Evolutionary conservation across 1,284 basidiomycete genomes (phyloP), one percentile per base, ranked within the genome.

Genomic region (Anthracocystis walkeri): DNA sequence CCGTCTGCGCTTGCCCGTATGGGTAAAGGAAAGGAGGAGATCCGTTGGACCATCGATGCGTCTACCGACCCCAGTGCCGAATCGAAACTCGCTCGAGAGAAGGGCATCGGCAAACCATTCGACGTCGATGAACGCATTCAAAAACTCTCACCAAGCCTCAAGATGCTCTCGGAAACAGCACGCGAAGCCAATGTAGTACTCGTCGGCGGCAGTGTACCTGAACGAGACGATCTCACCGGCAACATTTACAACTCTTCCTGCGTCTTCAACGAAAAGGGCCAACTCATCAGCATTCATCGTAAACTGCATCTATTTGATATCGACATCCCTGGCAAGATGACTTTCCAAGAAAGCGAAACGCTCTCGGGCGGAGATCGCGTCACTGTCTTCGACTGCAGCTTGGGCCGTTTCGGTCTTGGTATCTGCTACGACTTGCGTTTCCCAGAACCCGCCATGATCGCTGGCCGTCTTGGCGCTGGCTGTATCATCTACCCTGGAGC

Each of bases 221-320:
- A 85, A 61, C 62, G 81, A 1, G 82, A 83, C 50, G 75, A 76
- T 23, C 59, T 50, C 6, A 77, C 75, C 2, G 81, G 77, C 44
- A 75, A 76, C 51, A 73, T 85, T 35, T 85, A 80, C 75, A 85
- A 85, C 65, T 84, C 83, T 5, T 73, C 76, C 40, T 73, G 71
- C 50, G 94, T 94, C 2, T 97, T 95, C 86, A 91, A 92, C 73
- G 93, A 94, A 0, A 83, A 91, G 85, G 95, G 95, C 14, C 90
- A 92, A 55, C 89, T 98, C 44, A 90, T 99, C 29, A 92, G 93
- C 0, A 90, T 90, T 40, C 94, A 98, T 85, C 90, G 96, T 58
- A 98, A 99, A 86, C 90, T 99, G 1, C 97, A 99, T 84, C 88
- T 99, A 10, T 99, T 99, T 84, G 96, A 99, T 85, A 98, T 99